phyloP scores from a whole-genome alignment of 2,329 filamentous ascomycete genomes.

The Cytospora leucostoma region DNA sequence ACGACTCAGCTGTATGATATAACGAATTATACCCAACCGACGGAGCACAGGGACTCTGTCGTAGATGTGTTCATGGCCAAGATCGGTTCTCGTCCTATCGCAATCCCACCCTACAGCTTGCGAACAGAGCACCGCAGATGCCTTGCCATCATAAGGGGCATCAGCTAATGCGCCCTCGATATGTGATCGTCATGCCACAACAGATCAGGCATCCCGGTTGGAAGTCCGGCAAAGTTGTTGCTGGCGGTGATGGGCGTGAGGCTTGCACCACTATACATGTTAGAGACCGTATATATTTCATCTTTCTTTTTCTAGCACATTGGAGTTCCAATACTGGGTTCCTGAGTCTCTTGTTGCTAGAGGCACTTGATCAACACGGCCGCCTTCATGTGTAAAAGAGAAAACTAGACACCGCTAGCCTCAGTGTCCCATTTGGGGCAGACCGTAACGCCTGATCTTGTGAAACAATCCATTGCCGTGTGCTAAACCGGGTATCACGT shows the following conservation, averaged over 20 bases:
- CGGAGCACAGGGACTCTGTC: background rate
- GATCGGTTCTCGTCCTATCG: background rate
- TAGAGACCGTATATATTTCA: background rate
- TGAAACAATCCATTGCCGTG: background rate
- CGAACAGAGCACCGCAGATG: background rate
- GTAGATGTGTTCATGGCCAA: background rate
- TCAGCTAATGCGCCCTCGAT: too few relatives aligned
- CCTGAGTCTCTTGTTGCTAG: background rate
- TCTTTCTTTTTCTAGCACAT: background rate
- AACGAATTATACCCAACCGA: background rate
- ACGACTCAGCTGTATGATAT: background rate
- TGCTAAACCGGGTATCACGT: background rate
- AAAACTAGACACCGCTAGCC: background rate
- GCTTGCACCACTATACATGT: too few relatives aligned
- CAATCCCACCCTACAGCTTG: background rate
- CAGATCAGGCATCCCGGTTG: too few relatives aligned
- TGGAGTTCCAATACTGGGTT: background rate
- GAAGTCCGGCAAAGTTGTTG: background rate
- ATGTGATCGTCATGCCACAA: too few relatives aligned
- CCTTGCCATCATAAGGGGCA: too few relatives aligned
- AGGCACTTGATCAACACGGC: background rate
- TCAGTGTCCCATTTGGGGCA: background rate
- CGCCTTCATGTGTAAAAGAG: background rate
- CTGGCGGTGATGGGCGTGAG: too few relatives aligned
- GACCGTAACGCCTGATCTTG: slow-evolving; percentile 5